These are phyloP conservation scores for Calendula officinalis DNA, from an alignment of 129 eudicot species.

Conservation along the genomic window DNA sequence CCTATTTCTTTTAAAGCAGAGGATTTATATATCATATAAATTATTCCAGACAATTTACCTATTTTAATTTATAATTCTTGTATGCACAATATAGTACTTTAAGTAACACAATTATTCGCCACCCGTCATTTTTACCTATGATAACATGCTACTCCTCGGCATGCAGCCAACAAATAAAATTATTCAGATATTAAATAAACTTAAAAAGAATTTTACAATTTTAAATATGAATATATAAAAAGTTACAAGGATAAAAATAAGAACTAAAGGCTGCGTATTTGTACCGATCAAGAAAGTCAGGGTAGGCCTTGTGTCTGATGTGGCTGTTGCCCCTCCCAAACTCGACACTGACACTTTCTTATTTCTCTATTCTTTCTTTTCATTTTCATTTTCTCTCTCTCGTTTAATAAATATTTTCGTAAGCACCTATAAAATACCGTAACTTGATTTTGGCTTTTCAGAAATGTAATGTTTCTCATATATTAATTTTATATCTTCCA, in stretches of 20 bases:
- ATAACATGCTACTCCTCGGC: too few species aligned
- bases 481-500: too few species aligned
- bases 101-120: too few species aligned
- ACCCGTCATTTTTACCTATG: too few species aligned
- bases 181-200: neutral
- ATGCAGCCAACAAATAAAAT: neutral
- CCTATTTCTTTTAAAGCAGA: neutral
- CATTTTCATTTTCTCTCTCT: neutral
- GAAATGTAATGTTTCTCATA: too few species aligned
- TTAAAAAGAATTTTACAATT: slow-evolving; percentile 1
- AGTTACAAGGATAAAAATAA: slow-evolving; percentile 15
- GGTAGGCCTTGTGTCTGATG: slow-evolving; percentile 49
- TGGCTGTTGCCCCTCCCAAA: slow-evolving; percentile 29
- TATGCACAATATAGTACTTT: too few species aligned
- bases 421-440: too few species aligned
- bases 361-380: neutral
- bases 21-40: too few species aligned
- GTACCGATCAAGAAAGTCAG: slow-evolving; percentile 37
- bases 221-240: neutral
- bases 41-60: too few species aligned
- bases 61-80: too few species aligned
- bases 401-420: neutral
- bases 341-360: slow-evolving; percentile 32
- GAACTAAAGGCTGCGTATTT: slow-evolving; percentile 7
- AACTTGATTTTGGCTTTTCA: neutral